phyloP scores from a whole-genome alignment of 371 early-diverging fungal genomes.

The Mortierella sp. region DNA sequence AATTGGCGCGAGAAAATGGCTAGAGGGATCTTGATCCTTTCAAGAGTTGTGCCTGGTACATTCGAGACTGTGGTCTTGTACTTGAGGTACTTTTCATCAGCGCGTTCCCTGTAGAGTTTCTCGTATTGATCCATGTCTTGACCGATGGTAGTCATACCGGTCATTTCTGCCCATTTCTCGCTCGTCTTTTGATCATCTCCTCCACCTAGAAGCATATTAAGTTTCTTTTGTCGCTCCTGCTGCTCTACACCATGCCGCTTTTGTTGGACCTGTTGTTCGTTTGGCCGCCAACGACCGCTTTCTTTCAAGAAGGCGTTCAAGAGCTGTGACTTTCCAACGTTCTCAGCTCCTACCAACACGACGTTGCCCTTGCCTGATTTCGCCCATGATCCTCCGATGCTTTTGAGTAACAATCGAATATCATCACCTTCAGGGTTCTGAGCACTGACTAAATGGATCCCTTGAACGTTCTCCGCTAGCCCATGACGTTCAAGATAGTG shows the following conservation, averaged over 20 bases:
- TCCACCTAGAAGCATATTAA: conserved; percentile 19
- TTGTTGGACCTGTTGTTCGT: conserved; percentile 1
- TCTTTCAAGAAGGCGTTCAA: conserved; percentile 47
- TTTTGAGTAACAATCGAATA: conserved; percentile 30
- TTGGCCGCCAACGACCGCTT: conserved; percentile 30
- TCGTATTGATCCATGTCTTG: conserved; percentile 25
- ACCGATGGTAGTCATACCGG: conserved; percentile 17
- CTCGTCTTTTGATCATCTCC: conserved; percentile 2
- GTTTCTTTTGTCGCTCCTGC: conserved; percentile 26
- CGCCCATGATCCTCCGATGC: conserved; percentile 23
- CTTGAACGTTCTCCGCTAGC: conserved; percentile 16
- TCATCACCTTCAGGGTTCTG: conserved; percentile 46
- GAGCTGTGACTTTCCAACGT: conserved; percentile 50
- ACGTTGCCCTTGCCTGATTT: conserved; percentile 37
- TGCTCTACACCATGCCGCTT: conserved; percentile 11
- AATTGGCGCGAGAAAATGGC: conserved; percentile 31
- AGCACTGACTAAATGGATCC: conserved; percentile 47
- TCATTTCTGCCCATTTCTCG: conserved; percentile 25
- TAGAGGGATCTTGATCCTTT: conserved; percentile 39
- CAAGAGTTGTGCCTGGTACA: conserved; percentile 44
- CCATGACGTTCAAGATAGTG: conserved; percentile 20
- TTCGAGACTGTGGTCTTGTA: conserved; percentile 47
- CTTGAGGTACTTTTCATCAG: conserved; percentile 20
- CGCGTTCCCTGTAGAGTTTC: conserved; percentile 19
- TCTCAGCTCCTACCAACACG: conserved; percentile 47